These are phyloP conservation scores for Termitomyces sp. DNA, from an alignment of 768 basidiomycete species.

Conservation along the genomic window DNA sequence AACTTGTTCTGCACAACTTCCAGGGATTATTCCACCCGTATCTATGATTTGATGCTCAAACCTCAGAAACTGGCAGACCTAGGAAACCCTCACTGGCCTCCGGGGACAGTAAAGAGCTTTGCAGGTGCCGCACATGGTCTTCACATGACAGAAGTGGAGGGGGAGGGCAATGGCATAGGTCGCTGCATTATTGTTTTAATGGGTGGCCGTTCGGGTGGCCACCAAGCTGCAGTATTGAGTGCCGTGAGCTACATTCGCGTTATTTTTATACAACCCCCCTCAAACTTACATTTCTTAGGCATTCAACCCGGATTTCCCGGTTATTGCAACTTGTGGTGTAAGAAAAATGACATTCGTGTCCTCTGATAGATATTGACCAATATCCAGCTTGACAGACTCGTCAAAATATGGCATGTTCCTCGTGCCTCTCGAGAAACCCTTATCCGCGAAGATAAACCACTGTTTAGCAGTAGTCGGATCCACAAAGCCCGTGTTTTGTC, in stretches of 20 bases:
- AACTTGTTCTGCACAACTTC: slow-evolving; percentile 69
- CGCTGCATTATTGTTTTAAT: slow-evolving; percentile 60
- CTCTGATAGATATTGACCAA: not conserved
- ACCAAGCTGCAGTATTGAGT: slow-evolving; percentile 59
- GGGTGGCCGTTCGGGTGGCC: slow-evolving; percentile 71
- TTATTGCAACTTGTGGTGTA: slow-evolving; percentile 78
- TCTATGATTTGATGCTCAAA: slow-evolving; percentile 54
- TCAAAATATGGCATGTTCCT: slow-evolving; percentile 72
- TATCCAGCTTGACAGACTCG: slow-evolving; percentile 58
- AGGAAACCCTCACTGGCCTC: slow-evolving; percentile 57
- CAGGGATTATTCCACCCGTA: slow-evolving; percentile 60
- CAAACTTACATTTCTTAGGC: slow-evolving; percentile 32
- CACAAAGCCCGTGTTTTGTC: slow-evolving; percentile 64
- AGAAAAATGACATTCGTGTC: slow-evolving; percentile 15
- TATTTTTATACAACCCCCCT: slow-evolving; percentile 1
- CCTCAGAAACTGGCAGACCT: slow-evolving; percentile 19
- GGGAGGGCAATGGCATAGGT: slow-evolving; percentile 61
- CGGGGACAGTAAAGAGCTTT: slow-evolving; percentile 39
- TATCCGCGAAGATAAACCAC: slow-evolving; percentile 65
- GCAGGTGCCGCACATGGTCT: slow-evolving; percentile 70
- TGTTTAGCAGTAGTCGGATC: slow-evolving; percentile 63
- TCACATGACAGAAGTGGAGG: slow-evolving; percentile 53
- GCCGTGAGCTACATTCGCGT: slow-evolving; percentile 39
- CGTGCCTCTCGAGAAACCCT: slow-evolving; percentile 28
- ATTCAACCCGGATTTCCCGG: slow-evolving; percentile 58